phyloP scores from a whole-genome alignment of 2,329 filamentous ascomycete genomes.

The Akanthomyces uredinophilus region DNA sequence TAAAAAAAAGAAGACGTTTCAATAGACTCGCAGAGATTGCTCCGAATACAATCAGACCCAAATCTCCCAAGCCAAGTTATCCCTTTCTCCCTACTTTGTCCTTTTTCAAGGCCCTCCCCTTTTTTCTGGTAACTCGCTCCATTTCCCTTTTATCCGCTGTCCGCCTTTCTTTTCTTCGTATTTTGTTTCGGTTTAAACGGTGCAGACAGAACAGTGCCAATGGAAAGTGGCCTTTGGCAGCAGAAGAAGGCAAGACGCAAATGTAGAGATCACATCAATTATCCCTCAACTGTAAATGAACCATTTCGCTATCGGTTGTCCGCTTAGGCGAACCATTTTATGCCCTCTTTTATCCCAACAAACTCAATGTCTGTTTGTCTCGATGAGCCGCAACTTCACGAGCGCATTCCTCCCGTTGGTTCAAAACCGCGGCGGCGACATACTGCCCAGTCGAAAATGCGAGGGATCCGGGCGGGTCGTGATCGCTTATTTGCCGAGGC shows the following conservation, averaged over 20 bases:
- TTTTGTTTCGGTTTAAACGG: not conserved
- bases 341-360: conserved; percentile 7
- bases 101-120: not conserved
- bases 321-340: not conserved
- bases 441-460: not conserved
- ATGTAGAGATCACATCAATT: not conserved
- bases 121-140: not conserved
- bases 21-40: not conserved
- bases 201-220: not conserved
- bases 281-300: not conserved
- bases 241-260: not conserved
- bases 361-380: not conserved
- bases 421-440: not conserved
- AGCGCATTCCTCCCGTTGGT: not conserved
- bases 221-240: not conserved
- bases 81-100: not conserved
- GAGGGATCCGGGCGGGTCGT: conserved; percentile 7
- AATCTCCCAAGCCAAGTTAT: conserved; percentile 5
- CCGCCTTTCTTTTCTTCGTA: conserved; percentile 1
- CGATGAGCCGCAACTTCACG: not conserved
- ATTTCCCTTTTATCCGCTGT: not conserved
- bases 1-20: conserved; percentile 7
- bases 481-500: conserved; percentile 49
- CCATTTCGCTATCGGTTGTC: not conserved
- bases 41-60: conserved; percentile 1